A percentile compares a stretch with the other conserved stretches of the same genome.
phyloP scores from a whole-genome alignment of 2,329 filamentous ascomycete genomes.

The Penicillium sp. region DNA sequence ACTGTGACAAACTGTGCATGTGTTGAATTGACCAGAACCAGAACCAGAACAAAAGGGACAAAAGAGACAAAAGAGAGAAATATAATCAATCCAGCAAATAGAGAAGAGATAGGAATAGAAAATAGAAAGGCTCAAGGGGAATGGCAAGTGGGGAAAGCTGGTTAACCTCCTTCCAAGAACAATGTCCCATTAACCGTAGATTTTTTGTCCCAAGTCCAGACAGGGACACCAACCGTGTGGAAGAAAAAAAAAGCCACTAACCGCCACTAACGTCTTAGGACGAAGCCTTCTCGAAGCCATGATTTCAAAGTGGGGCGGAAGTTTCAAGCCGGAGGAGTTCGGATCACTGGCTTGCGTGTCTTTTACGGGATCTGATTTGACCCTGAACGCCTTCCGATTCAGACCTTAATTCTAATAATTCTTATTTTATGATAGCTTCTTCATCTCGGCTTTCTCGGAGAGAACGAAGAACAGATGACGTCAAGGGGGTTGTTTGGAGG shows the following conservation, averaged over 20 bases:
- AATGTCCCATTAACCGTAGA: neutral
- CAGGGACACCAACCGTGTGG: constrained; percentile 37
- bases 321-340: neutral
- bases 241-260: constrained; percentile 21
- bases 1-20: neutral
- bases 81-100: neutral
- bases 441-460: too few relatives aligned
- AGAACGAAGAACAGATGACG: neutral
- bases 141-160: neutral
- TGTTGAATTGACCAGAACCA: constrained; percentile 53
- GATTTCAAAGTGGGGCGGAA: neutral
- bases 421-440: too few relatives aligned
- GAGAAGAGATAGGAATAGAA: neutral
- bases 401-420: too few relatives aligned
- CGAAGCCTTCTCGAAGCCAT: neutral
- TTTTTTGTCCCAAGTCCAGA: neutral
- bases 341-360: neutral
- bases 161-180: too few relatives aligned
- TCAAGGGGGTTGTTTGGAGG: neutral
- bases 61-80: neutral
- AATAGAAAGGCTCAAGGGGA: neutral
- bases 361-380: neutral
- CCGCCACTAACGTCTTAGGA: constrained; percentile 33
- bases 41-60: constrained; percentile 38
- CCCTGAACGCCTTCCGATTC: neutral